Evolutionary conservation across 73 alveolate genomes (phyloP).

Genomic region (Paramecium bursaria): DNA sequence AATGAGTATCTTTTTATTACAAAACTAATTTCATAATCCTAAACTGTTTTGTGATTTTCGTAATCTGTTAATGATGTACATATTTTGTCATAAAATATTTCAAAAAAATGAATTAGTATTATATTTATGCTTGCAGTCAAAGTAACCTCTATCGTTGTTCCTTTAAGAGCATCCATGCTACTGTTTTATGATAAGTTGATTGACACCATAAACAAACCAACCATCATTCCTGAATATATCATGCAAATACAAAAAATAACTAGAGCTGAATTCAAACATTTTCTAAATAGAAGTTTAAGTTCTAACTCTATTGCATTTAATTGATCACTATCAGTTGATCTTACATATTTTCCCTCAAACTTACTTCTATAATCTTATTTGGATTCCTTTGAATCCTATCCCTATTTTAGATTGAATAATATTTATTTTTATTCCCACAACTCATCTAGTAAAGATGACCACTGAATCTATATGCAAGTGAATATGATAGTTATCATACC

Average conservation of each 20-base stretch:
- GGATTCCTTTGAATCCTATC: too few relatives aligned
- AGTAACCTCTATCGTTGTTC: slow-evolving; percentile 11
- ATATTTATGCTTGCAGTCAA: slow-evolving; percentile 38
- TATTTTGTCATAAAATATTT: slow-evolving; percentile 4
- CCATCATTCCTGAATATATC: slow-evolving; percentile 2
- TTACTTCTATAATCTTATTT: too few relatives aligned
- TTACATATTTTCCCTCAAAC: too few relatives aligned
- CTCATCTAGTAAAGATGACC: slow-evolving; percentile 17
- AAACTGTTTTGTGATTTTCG: slow-evolving; percentile 32
- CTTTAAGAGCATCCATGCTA: neutral
- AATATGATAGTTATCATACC: neutral
- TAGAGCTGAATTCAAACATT: too few relatives aligned
- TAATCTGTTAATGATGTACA: slow-evolving; percentile 30
- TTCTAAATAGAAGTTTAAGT: too few relatives aligned
- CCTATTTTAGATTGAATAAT: slow-evolving; percentile 26
- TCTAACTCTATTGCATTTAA: slow-evolving; percentile 37
- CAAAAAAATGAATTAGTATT: neutral
- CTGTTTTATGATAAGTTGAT: neutral
- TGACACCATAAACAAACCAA: slow-evolving; percentile 2
- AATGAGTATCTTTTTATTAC: neutral
- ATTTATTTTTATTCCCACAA: slow-evolving; percentile 25
- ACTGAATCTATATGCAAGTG: neutral
- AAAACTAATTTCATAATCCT: slow-evolving; percentile 30
- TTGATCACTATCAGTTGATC: slow-evolving; percentile 43
- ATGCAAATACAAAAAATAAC: too few relatives aligned